Base-by-base conservation (phyloP, 805 yeast genomes). In the Metschnikowia orientalis region DNA sequence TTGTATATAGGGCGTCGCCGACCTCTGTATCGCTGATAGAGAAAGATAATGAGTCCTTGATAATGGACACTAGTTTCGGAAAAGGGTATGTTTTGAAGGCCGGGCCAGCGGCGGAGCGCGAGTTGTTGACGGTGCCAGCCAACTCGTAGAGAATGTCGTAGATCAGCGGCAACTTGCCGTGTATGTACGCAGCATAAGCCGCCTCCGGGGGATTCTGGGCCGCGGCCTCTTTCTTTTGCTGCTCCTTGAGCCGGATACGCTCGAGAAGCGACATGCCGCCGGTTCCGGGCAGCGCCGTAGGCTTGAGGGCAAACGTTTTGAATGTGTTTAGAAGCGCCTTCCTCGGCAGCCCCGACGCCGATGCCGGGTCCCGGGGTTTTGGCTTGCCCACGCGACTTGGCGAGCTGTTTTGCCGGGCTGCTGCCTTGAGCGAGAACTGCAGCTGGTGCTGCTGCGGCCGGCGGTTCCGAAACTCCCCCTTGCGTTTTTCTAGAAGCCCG, bases 241-340 rank as follows among this genome's bases (percentile, higher is more conserved):
- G 44, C 35, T 70, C 72, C 42, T 61, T 67, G 26, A 47, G 35
- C 32, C 52, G 55, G 29, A 69, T 64, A 27, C 74, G 49, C 26
- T 70, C 69, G 8, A 69, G 38, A 5, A 70, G 42, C 1, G 66
- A 49, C 7, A 57, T 43, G 1, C 68, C 68, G 12, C 41, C 28
- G 7, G 32, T 20, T 18, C 19, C 16, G n/a, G 32, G 24, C n/a
- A 30, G 18, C 8, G 30, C 32, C 25, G 48, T 51, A 23, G 55
- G 61, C 26, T 54, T 54, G 38, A 64, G 69, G 24, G 47, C 49
- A 47, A 62, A 69, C 29, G 58, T 62, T 1, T 59, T 44, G 8
- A 60, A 38, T 19, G 56, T 56, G 39, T 69, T 71, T 8, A 15
- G 26, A 15, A 18, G 23, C 8, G 19, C n/a, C n/a, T n/a, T n/a